Evolutionary conservation across 2,329 filamentous ascomycete species (phyloP).

Genomic region (Tolypocladium tropicale): DNA sequence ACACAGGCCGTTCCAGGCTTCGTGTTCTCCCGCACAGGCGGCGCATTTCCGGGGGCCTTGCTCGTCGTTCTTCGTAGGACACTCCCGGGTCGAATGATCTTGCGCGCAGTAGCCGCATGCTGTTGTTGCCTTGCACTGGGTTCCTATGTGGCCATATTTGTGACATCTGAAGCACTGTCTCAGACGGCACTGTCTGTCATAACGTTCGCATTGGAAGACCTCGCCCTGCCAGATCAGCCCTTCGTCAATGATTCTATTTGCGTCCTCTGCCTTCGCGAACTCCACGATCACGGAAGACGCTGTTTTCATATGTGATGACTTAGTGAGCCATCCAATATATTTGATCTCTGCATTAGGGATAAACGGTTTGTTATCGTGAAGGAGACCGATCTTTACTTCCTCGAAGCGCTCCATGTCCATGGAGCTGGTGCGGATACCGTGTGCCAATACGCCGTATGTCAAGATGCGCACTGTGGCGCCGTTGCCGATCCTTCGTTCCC

Average conservation of each 20-base stretch:
- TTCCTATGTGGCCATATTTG: constrained; percentile 6
- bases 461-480: no score
- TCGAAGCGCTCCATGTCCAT: no score
- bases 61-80: not conserved
- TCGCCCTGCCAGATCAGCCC: not conserved
- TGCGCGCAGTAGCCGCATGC: constrained; percentile 4
- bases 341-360: not conserved
- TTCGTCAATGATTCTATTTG: not conserved
- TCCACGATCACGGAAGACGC: not conserved
- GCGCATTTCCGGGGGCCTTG: not conserved
- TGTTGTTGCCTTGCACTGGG: constrained; percentile 4
- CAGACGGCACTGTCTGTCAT: not conserved
- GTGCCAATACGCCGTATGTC: no score
- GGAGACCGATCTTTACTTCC: not conserved
- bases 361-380: not conserved
- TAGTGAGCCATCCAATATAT: not conserved
- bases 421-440: no score
- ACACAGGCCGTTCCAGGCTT: not conserved
- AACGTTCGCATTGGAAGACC: not conserved
- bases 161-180: constrained; percentile 4
- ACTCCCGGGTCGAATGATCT: not conserved
- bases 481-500: no score
- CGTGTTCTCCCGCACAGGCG: not conserved
- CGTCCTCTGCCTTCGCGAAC: not conserved
- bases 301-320: not conserved